Conservation (phyloP, 164 flowering plant species). For the Aristolochia fimbriata region DNA sequence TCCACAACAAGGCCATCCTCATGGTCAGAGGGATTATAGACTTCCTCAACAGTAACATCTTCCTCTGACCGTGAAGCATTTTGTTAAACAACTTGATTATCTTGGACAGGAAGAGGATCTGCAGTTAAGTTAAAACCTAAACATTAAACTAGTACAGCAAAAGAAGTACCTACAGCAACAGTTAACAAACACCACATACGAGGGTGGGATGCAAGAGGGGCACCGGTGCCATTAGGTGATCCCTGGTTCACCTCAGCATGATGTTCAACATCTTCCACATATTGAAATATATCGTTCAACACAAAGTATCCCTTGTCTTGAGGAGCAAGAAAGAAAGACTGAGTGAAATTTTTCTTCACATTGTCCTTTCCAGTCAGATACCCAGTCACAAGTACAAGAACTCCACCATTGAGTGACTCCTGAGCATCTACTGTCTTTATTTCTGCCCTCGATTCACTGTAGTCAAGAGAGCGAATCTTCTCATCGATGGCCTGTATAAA, state of each 20-base stretch:
- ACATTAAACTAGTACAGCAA: not conserved
- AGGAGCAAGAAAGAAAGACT: constrained; percentile 73
- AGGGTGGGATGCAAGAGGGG: constrained; percentile 26
- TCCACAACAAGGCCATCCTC: constrained; percentile 35
- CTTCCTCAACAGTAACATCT: constrained; percentile 30
- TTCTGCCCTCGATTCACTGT: constrained; percentile 31
- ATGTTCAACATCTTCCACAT: constrained; percentile 29
- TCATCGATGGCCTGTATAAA: constrained; percentile 19
- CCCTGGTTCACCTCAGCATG: constrained; percentile 14
- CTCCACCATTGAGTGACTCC: constrained; percentile 58
- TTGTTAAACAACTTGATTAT: constrained; percentile 31
- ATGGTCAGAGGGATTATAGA: constrained; percentile 37
- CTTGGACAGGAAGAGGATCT: constrained; percentile 27
- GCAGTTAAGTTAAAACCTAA: constrained; percentile 1
- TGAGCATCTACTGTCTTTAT: constrained; percentile 69
- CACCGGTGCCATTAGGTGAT: constrained; percentile 18
- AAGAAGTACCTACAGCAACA: not conserved
- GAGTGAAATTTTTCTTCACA: constrained; percentile 39
- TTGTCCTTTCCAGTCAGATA: constrained; percentile 43
- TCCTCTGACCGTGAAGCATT: constrained; percentile 15
- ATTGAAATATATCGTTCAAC: constrained; percentile 65
- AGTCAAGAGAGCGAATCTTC: constrained; percentile 20
- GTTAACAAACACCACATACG: constrained; percentile 22
- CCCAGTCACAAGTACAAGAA: constrained; percentile 71
- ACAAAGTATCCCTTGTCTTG: constrained; percentile 49